phyloP scores from a whole-genome alignment of 768 basidiomycete species.

The Tricholomella constricta region DNA sequence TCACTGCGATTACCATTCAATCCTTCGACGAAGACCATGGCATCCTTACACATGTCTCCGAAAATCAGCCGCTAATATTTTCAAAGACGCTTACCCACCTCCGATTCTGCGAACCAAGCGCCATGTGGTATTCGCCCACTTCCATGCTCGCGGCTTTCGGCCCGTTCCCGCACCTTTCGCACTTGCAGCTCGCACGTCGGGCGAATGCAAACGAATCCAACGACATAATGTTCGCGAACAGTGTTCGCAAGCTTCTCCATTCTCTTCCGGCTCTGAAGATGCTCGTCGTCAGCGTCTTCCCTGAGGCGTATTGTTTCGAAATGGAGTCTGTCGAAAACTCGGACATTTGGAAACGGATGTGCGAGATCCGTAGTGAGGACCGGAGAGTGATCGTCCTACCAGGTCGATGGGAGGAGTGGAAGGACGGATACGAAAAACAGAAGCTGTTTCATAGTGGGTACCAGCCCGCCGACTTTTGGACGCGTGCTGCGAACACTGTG shows the following conservation, averaged over 20 bases:
- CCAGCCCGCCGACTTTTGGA: conserved; percentile 23
- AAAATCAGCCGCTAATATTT: conserved; percentile 1
- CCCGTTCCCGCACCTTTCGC: conserved; percentile 36
- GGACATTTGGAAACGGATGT: conserved; percentile 28
- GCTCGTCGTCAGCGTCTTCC: conserved; percentile 38
- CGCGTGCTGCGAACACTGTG: not conserved
- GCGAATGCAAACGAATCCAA: conserved; percentile 44
- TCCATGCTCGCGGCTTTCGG: conserved; percentile 35
- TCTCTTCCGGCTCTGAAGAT: conserved; percentile 30
- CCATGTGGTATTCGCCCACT: conserved; percentile 36
- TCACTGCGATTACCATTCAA: conserved; percentile 30
- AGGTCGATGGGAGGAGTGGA: conserved; percentile 26
- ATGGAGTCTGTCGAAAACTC: conserved; percentile 20
- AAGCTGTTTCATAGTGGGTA: conserved; percentile 17
- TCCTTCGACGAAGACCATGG: conserved; percentile 23
- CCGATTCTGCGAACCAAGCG: conserved; percentile 40
- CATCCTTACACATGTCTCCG: not conserved
- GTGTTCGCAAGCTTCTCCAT: conserved; percentile 31
- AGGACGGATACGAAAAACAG: conserved; percentile 23
- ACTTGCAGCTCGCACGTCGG: conserved; percentile 41
- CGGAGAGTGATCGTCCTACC: conserved; percentile 24
- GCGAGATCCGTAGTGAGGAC: conserved; percentile 21
- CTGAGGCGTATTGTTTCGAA: conserved; percentile 12
- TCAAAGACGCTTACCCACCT: conserved; percentile 35
- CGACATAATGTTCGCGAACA: conserved; percentile 37